These are phyloP conservation scores for Lophiotrema nucula DNA, from an alignment of 495 filamentous ascomycete species.

Conservation along the genomic window DNA sequence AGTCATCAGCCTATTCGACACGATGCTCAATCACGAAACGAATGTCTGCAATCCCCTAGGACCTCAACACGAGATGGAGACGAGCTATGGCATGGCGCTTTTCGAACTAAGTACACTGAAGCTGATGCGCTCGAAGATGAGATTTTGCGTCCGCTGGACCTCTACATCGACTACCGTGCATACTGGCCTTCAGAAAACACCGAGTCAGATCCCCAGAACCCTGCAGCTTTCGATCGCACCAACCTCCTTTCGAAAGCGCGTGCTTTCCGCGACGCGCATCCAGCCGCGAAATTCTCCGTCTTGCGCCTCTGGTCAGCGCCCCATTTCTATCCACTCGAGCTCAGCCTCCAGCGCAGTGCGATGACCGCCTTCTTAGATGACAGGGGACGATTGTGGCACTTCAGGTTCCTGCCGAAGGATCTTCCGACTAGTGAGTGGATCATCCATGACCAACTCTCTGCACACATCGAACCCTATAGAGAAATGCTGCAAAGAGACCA, in stretches of 20 bases:
- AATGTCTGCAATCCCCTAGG: too few species aligned
- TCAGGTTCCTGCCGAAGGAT: slow-evolving; percentile 54
- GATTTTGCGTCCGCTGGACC: slow-evolving; percentile 41
- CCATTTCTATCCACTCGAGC: slow-evolving; percentile 53
- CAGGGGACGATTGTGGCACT: slow-evolving; percentile 46
- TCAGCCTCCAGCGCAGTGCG: slow-evolving; percentile 40
- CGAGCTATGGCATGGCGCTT: too few species aligned
- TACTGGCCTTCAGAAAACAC: background rate
- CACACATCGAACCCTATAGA: too few species aligned
- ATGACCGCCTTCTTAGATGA: slow-evolving; percentile 44
- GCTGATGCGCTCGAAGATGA: slow-evolving; percentile 49
- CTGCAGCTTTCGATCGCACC: background rate
- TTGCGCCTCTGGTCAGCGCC: slow-evolving; percentile 52
- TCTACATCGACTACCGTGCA: slow-evolving; percentile 46
- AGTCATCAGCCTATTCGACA: too few species aligned
- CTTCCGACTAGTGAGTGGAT: slow-evolving; percentile 48
- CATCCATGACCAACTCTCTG: too few species aligned
- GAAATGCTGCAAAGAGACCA: too few species aligned
- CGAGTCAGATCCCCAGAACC: background rate
- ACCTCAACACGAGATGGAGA: too few species aligned
- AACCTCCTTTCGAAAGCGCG: slow-evolving; percentile 1
- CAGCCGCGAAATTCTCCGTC: slow-evolving; percentile 45
- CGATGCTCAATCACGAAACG: too few species aligned
- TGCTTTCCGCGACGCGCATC: background rate
- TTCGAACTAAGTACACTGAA: slow-evolving; percentile 52